These are phyloP conservation scores for Trebouxiophyceae sp. DNA, from an alignment of 163 green algal species.

Conservation along the genomic window DNA sequence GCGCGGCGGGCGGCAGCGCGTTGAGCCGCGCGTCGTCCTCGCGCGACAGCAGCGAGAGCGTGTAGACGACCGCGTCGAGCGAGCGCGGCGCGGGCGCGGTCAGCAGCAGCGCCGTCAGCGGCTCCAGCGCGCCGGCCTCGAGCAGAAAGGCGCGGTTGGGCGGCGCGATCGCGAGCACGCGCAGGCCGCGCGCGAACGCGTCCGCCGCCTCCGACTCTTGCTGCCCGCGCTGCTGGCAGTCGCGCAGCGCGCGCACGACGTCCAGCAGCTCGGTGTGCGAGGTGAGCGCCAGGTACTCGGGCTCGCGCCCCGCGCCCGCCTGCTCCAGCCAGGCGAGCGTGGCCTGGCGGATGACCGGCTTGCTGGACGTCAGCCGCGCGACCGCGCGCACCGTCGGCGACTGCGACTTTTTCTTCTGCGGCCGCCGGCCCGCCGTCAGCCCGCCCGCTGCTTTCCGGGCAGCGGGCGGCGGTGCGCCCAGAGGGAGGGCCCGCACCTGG, in stretches of 20 bases:
- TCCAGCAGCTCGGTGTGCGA: constrained; percentile 24
- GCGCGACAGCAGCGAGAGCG: constrained; percentile 4
- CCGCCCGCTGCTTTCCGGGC: too few relatives aligned
- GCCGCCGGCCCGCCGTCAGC: too few relatives aligned
- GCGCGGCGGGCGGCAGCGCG: constrained; percentile 2
- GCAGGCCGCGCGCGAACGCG: constrained; percentile 20
- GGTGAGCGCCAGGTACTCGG: constrained; percentile 19
- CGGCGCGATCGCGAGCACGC: constrained; percentile 15
- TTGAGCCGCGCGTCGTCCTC: constrained; percentile 18
- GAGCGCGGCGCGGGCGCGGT: neutral
- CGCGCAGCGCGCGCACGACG: constrained; percentile 12
- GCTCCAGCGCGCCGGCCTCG: constrained; percentile 24
- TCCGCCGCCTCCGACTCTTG: constrained; percentile 15
- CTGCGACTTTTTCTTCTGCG: constrained; percentile 2
- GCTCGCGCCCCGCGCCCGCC: constrained; percentile 17
- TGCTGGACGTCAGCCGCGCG: constrained; percentile 13
- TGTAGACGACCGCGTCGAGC: neutral
- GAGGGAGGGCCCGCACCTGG: too few relatives aligned
- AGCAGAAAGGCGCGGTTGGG: constrained; percentile 25
- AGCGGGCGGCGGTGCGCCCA: too few relatives aligned
- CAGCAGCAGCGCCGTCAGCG: constrained; percentile 4
- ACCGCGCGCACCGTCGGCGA: constrained; percentile 18
- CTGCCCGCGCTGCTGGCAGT: neutral
- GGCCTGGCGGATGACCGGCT: constrained; percentile 7
- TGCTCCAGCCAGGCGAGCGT: constrained; percentile 34